Evolutionary conservation across 2,329 filamentous ascomycete species (phyloP).

Genomic region (Stemphylium lycopersici): DNA sequence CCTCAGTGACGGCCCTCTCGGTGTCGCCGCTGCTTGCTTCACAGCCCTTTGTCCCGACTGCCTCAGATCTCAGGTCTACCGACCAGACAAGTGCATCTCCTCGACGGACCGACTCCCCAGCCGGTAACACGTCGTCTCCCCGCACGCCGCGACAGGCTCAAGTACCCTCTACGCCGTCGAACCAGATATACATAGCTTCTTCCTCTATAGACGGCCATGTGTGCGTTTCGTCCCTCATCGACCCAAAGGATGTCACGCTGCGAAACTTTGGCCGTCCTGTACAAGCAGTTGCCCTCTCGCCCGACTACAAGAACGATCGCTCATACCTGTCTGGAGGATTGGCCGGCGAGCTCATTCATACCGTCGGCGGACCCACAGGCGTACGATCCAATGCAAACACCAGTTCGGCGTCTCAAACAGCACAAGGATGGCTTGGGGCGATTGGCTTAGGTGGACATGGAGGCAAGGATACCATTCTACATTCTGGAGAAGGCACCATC

Average conservation of each 20-base stretch:
- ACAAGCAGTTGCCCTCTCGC: slow-evolving; percentile 90
- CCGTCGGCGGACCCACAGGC: slow-evolving; percentile 78
- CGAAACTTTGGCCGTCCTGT: slow-evolving; percentile 94
- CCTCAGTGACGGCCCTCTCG: slow-evolving; percentile 87
- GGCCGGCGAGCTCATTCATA: slow-evolving; percentile 86
- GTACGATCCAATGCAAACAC: slow-evolving; percentile 85
- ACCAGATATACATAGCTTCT: slow-evolving; percentile 90
- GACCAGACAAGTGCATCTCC: slow-evolving; percentile 51
- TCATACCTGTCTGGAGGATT: slow-evolving; percentile 90
- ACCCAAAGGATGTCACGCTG: slow-evolving; percentile 86
- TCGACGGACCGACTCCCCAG: slow-evolving; percentile 34
- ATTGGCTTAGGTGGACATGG: slow-evolving; percentile 80
- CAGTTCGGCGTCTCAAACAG: slow-evolving; percentile 80
- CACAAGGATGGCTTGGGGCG: slow-evolving; percentile 88
- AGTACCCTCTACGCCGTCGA: slow-evolving; percentile 78
- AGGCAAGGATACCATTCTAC: slow-evolving; percentile 84
- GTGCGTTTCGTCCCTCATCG: slow-evolving; percentile 84
- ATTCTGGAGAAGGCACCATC: slow-evolving; percentile 90
- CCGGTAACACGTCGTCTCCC: slow-evolving; percentile 54
- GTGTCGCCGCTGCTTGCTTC: slow-evolving; percentile 81
- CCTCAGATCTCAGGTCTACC: slow-evolving; percentile 25
- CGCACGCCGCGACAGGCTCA: slow-evolving; percentile 62
- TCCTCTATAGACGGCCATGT: slow-evolving; percentile 96
- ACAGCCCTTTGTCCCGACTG: slow-evolving; percentile 45
- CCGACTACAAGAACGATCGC: slow-evolving; percentile 87